Percentiles rank a stretch among this genome's conserved stretches.
Conservation (phyloP, 2,329 filamentous ascomycete species). For the Clonostachys rosea region DNA sequence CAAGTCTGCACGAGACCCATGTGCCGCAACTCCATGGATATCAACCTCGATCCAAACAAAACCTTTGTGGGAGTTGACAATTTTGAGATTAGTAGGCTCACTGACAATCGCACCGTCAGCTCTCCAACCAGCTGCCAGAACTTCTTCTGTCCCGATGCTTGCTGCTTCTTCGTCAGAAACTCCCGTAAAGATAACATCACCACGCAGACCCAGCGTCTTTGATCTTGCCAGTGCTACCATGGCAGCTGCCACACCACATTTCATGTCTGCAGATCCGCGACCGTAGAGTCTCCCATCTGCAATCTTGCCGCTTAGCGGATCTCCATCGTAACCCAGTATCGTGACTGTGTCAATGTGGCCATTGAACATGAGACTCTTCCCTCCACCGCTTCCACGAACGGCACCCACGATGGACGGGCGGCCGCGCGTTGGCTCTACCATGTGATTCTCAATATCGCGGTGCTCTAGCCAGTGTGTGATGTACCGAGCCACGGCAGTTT, state of each 20-base stretch:
- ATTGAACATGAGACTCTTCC: slow-evolving; percentile 45
- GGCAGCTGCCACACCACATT: slow-evolving; percentile 40
- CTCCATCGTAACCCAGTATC: slow-evolving; percentile 35
- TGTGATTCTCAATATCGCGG: slow-evolving; percentile 43
- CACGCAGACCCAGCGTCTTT: slow-evolving; percentile 29
- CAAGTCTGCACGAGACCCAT: slow-evolving; percentile 34
- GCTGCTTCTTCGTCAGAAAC: slow-evolving; percentile 49
- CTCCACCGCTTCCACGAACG: slow-evolving; percentile 36
- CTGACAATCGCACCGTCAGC: slow-evolving; percentile 45
- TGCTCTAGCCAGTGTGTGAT: slow-evolving; percentile 45
- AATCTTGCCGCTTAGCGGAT: slow-evolving; percentile 36
- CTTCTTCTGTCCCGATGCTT: slow-evolving; percentile 44
- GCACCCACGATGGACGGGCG: slow-evolving; percentile 46
- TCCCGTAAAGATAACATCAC: slow-evolving; percentile 46
- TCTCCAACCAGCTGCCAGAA: slow-evolving; percentile 45
- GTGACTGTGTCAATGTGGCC: slow-evolving; percentile 50
- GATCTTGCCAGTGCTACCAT: slow-evolving; percentile 32
- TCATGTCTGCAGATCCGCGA: slow-evolving; percentile 46
- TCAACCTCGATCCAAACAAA: slow-evolving; percentile 40
- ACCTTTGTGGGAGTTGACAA: slow-evolving; percentile 43
- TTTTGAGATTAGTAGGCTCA: slow-evolving; percentile 37
- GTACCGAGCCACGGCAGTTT: slow-evolving; percentile 38
- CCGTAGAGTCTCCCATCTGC: slow-evolving; percentile 34
- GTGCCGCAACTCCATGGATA: slow-evolving; percentile 31
- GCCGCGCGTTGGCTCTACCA: slow-evolving; percentile 37